Evolutionary conservation across 1,284 basidiomycete genomes (phyloP), one percentile per base, ranked within the genome.

Genomic region (Ganoderma boninense): DNA sequence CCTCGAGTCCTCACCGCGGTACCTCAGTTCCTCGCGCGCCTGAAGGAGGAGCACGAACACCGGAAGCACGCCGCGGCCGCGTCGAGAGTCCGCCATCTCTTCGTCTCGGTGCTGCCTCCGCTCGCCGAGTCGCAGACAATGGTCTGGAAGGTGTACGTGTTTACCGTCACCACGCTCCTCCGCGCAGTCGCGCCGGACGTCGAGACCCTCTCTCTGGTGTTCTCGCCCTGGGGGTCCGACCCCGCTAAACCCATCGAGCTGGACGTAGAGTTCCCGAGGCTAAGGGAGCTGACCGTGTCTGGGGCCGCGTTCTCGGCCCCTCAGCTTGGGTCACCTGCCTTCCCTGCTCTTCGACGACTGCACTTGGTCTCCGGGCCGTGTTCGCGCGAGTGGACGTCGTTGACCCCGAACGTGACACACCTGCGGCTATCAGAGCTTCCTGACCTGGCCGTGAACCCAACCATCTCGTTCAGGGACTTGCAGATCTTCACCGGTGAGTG

Each of bases 31-130:
- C 60, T 62, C 11, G n/a, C 40, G 38, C 60, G 60, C 4, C 26
- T 62, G 40, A 43, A 69, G 29, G 67, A 67, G 61, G 65, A 69
- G 42, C 59, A 74, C 44, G 65, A 57, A 18, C 70, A 74, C 56
- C 64, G 65, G 18, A 54, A 44, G 1, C 73, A 67, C 44, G 64
- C 69, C 4, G 70, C 69, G 4, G 64, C 67, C 56, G 40, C 70
- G 4, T 69, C 73, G 5, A 71, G 70, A 57, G 70, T 74, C 11
- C 70, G 73, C 2, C 73, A 74, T 59, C 73, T 74, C 49, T 74
- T 71, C 20, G 67, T 74, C 42, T 74, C 73, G 23, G 57, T 74
- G 40, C 65, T 69, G 64, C 69, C 2, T 71, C 67, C 26, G 52
- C 54, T 32, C 64, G 66, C 67, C 64, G 67, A 43, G 29, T 65